Base-by-base conservation (phyloP, 805 yeast genomes). In the Schwanniomyces vanrijiae region DNA sequence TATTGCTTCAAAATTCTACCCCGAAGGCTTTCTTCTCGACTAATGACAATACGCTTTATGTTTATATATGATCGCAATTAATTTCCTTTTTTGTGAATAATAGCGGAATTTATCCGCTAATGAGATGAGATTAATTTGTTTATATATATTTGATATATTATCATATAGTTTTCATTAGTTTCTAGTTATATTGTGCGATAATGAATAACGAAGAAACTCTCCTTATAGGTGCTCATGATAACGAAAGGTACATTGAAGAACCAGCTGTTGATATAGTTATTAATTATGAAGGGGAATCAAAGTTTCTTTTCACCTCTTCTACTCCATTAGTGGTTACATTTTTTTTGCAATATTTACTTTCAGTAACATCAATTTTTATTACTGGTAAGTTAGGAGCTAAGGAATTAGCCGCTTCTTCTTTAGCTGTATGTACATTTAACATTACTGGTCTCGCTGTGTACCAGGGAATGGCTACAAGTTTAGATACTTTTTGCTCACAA, bases 401-500 rank as follows among this genome's bases (percentile, higher is more conserved):
- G 29, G 91, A 88, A 62, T 70, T 88, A 34, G 92, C 91, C 2
- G 95, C 95, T 0, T 90, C 86, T 2, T 84, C 92, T 0, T 69
- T 88, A 51, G 91, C 88, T 1, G 78, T 87, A 0, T 88, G 88
- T 85, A 86, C 94, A 0, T 85, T 88, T 10, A 84, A 84, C 54
- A 86, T 88, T 50, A 84, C 91, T 0, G 79, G 77, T 0, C 77
- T 84, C 50, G 90, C 94, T 1, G 71, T 86, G 20, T 83, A 86
- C 58, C 92, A 86, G 59, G 96, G 96, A 4, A 78, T 88, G 55
- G 81, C 94, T 1, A 87, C 95, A 0, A 83, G 89, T 46, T 69
- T 88, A 45, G 96, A 88, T 61, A 86, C 94, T 0, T 71, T 88
- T 24, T 86, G 92, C 59, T 84, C 95, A 0, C 95, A 88, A 62